phyloP scores from a whole-genome alignment of 768 basidiomycete genomes.

The Rhizopogon roseolus region DNA sequence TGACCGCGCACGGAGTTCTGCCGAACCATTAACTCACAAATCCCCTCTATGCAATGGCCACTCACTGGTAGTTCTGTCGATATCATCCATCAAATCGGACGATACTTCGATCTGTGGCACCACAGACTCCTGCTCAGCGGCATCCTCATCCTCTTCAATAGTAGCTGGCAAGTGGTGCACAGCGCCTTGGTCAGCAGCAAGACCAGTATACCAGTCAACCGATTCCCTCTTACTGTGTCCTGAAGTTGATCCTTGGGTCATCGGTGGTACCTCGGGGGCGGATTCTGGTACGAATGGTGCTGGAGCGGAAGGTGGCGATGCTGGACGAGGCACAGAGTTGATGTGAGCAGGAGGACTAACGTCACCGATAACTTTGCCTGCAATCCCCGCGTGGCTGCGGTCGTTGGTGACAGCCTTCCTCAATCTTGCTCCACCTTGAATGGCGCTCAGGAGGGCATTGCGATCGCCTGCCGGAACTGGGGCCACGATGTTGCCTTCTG shows the following conservation, averaged over 20 bases:
- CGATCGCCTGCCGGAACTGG: slow-evolving; percentile 42
- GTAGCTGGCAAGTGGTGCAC: slow-evolving; percentile 45
- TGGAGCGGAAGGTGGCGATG: slow-evolving; percentile 36
- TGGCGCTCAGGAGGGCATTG: slow-evolving; percentile 69
- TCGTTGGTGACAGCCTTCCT: slow-evolving; percentile 80
- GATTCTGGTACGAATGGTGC: slow-evolving; percentile 8
- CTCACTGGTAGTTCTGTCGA: slow-evolving; percentile 62
- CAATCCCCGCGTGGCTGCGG: slow-evolving; percentile 62
- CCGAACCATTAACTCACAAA: slow-evolving; percentile 4
- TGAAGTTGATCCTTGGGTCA: slow-evolving; percentile 12
- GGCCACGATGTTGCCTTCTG: slow-evolving; percentile 25
- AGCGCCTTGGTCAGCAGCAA: slow-evolving; percentile 67
- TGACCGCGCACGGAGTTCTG: slow-evolving; percentile 74
- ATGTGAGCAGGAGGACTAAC: slow-evolving; percentile 67
- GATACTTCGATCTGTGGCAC: slow-evolving; percentile 59
- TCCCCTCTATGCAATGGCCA: slow-evolving; percentile 3
- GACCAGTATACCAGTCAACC: slow-evolving; percentile 87
- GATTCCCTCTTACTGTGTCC: slow-evolving; percentile 60
- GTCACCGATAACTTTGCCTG: slow-evolving; percentile 80
- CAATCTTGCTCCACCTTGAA: slow-evolving; percentile 71
- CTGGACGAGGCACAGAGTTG: slow-evolving; percentile 38
- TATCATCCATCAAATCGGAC: slow-evolving; percentile 61
- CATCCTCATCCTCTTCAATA: slow-evolving; percentile 60
- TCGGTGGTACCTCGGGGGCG: slow-evolving; percentile 8
- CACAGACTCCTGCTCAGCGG: slow-evolving; percentile 24